Evolutionary conservation across 768 basidiomycete species (phyloP).

Genomic region (Boletellus ananiceps): DNA sequence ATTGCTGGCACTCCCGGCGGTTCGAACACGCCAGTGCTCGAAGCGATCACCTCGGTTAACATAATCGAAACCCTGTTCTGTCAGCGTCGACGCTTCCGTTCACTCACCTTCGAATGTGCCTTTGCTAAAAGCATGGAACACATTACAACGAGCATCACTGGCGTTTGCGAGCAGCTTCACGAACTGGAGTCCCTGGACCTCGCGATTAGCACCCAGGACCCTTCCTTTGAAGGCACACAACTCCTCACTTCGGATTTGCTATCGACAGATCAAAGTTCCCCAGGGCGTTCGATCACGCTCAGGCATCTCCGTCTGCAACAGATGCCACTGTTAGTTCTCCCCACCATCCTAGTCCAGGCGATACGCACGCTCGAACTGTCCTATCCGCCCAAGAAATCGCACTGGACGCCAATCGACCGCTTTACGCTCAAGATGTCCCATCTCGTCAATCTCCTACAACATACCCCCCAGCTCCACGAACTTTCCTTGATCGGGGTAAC

Average conservation of each 20-base stretch:
- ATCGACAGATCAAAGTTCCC: slow-evolving; percentile 5
- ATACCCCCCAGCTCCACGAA: slow-evolving; percentile 39
- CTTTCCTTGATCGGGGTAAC: slow-evolving; percentile 40
- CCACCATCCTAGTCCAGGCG: slow-evolving; percentile 35
- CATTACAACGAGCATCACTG: slow-evolving; percentile 21
- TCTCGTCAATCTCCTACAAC: slow-evolving; percentile 34
- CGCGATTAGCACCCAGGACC: slow-evolving; percentile 21
- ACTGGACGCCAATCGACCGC: slow-evolving; percentile 21
- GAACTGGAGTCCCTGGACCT: slow-evolving; percentile 30
- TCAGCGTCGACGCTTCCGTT: slow-evolving; percentile 29
- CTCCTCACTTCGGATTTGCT: slow-evolving; percentile 21
- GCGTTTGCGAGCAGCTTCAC: slow-evolving; percentile 13
- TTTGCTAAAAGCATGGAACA: slow-evolving; percentile 27
- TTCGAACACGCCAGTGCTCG: slow-evolving; percentile 15
- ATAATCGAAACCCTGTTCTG: slow-evolving; percentile 23
- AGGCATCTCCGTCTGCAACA: slow-evolving; percentile 38
- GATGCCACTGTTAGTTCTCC: slow-evolving; percentile 38
- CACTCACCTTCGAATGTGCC: slow-evolving; percentile 33
- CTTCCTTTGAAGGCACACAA: slow-evolving; percentile 25
- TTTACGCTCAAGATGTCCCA: slow-evolving; percentile 38
- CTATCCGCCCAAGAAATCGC: slow-evolving; percentile 32
- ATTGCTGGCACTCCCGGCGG: slow-evolving; percentile 2
- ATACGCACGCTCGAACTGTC: slow-evolving; percentile 41
- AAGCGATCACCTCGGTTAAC: slow-evolving; percentile 16
- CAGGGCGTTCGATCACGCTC: slow-evolving; percentile 13